Base-by-base conservation (phyloP, 1,284 basidiomycete species). In the Melampsora abietis-canadensis region DNA sequence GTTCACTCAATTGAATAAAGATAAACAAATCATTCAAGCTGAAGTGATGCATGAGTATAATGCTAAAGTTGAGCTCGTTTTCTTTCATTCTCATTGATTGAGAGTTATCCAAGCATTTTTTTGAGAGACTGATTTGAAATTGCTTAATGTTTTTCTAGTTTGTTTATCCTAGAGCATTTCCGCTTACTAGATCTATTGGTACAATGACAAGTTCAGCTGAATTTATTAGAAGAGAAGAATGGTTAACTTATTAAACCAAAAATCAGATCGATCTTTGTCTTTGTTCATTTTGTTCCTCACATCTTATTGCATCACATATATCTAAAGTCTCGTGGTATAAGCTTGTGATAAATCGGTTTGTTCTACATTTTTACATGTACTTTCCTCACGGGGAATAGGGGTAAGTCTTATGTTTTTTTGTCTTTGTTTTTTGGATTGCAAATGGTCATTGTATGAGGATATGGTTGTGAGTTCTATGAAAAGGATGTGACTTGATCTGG, bases 1-100 rank as follows among this genome's bases (percentile, higher is more conserved):
- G 59, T 92, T 89, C 80, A 85, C 86, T 59, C 84, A 84, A 6
- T 79, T 91, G 74, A 68, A 92, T 21, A 91, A 89, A 81, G 92
- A 94, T 83, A 88, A 86, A 77, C 86, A 85, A 63, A 87, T 91
- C 67, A 86, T 94, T 72, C 86, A 89, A 44, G 86, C 87, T 4
- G 92, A 93, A 80, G 90, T 92, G 14, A 86, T 94, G 86, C 86
- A 89, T 80, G 92, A 94, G 82, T 94, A 94, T 80, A 90, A 94
- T 78, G 84, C 88, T 80, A 88, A 87, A 82, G 92, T 83, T 51
- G 31, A 79, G 76, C 21, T 57, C 85, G 82, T 14, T 30, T 54
- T 14, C 12, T 62, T 54, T 44, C 15, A 31, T 47, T 74, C 66
- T 21, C 34, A 34, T 19, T 57, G 30, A 47, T 7, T 62, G 78